Evolutionary conservation across 441 rosid genomes (phyloP), one percentile per base, ranked within the genome.

Genomic region (Euphorbia schlechtendalii): DNA sequence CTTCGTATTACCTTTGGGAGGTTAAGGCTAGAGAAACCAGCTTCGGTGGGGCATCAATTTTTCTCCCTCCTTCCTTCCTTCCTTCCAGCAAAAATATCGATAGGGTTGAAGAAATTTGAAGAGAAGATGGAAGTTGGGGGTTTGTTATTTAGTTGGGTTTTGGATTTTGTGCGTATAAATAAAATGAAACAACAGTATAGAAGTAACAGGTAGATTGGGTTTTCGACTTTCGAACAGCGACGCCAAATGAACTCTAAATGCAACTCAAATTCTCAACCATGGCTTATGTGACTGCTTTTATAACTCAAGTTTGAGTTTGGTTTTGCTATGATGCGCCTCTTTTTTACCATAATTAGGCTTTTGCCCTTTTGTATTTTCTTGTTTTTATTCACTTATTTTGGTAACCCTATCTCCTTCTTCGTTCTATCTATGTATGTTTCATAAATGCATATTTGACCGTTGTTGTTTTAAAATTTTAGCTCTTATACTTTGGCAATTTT

Each of bases 161-260:
- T 54, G 40, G 4, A 11, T 48, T 59, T 54, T 1, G 15, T 53
- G 9, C 13, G 51, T 14, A 1, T 54, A 46, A 46, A 46, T 15
- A 8, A 46, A n/a, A 10, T 8, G 30, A 27, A 27, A 27, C 40
- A 43, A 36, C 48, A 43, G 48, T 43, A 43, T 17, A 51, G 5
- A 52, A 21, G 20, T 18, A 13, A 53, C 0, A 18, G 53, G 53
- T 5, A 18, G 9, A 34, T 15, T n/a, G 55, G 55, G 67, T 61
- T 69, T 68, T 79, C 73, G 57, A 53, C 62, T 69, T 68, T 79
- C 73, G 79, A 74, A 69, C 81, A 66, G 12, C 56, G 28, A 64
- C 20, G 54, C 76, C 57, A 69, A 59, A 73, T 76, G 77, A 67
- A 71, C 77, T 76, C 77, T 14, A 71, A 72, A 76, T 78, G 78